Base-by-base conservation (phyloP, 352 stramenopile species). In the Globisporangium orthogonon region DNA sequence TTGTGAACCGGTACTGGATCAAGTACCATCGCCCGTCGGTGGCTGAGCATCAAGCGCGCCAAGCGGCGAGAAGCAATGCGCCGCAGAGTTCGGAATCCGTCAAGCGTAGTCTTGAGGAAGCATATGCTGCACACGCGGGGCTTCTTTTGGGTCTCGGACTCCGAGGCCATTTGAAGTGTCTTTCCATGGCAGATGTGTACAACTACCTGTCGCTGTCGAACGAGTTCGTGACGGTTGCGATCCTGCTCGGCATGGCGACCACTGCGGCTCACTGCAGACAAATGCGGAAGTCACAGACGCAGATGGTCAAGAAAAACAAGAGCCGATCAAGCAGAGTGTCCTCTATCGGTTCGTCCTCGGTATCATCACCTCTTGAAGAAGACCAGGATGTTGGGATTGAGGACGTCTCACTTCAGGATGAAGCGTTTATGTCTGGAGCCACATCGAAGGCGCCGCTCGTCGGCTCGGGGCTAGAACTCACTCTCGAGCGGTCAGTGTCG, bases 181-280 rank as follows among this genome's bases (percentile, higher is more conserved):
- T 99, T 18, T 96, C 94, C 9, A 97, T 98, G 86, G 96, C 94
- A 15, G 96, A 99, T 71, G 91, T 99, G n/a, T 99, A 98, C 79
- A 97, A 98, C 54, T 99, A 99, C 70, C 65, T 99, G 18, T 98
- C 93, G 13, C 76, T 98, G 35, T 97, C 94, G 41, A 97, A 97
- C 57, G 96, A 98, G 46, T 97, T 96, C 50, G 97, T 97, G 14
- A 98, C 95, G 5, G 91, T 98, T 28, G 95, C 93, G 7, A 87
- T 99, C 44, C 83, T 99, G 52, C 81, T 99, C 2, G 97, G 97
- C 10, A 97, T 99, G 89, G 92, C 96, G 37, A 93, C 91, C 28
- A 98, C 96, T 23, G 97, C 96, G 61, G 82, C 87, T 51, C 86
- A 95, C 30, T 68, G 94, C 77, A 68, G 93, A 83, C 78, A 65